Evolutionary conservation across 495 filamentous ascomycete species (phyloP).

Genomic region (Penicillium coprophilum): DNA sequence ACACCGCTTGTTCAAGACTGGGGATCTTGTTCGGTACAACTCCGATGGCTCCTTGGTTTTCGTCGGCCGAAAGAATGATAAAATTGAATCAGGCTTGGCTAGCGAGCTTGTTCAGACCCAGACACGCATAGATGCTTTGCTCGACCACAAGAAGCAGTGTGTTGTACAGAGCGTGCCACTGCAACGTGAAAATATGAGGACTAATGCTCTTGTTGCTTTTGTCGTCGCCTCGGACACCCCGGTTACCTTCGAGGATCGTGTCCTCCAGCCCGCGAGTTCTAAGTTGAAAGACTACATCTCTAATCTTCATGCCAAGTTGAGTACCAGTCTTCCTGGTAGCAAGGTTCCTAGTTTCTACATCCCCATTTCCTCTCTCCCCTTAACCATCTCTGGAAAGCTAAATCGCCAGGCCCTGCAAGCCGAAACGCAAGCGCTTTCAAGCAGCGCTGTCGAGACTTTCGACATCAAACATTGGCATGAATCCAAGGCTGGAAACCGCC

Average conservation of each 20-base stretch:
- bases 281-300: constrained; percentile 20
- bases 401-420: constrained; percentile 27
- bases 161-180: constrained; percentile 28
- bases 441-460: constrained; percentile 14
- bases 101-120: constrained; percentile 53
- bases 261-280: constrained; percentile 19
- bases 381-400: constrained; percentile 54
- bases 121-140: constrained; percentile 18
- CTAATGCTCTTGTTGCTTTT: constrained; percentile 32
- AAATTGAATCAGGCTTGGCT: constrained; percentile 47
- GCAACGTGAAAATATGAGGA: constrained; percentile 5
- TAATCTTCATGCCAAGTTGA: constrained; percentile 28
- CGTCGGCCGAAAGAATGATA: constrained; percentile 46
- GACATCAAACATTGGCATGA: constrained; percentile 21
- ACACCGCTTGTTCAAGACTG: constrained; percentile 43
- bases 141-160: constrained; percentile 20
- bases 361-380: constrained; percentile 53
- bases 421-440: constrained; percentile 21
- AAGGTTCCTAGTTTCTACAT: constrained; percentile 63
- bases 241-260: neutral
- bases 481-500: constrained; percentile 8
- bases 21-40: constrained; percentile 55
- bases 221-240: constrained; percentile 18
- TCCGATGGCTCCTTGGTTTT: constrained; percentile 47
- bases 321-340: constrained; percentile 35